phyloP scores from a whole-genome alignment of 352 stramenopile species.

The Phytophthora fragariaefolia region DNA sequence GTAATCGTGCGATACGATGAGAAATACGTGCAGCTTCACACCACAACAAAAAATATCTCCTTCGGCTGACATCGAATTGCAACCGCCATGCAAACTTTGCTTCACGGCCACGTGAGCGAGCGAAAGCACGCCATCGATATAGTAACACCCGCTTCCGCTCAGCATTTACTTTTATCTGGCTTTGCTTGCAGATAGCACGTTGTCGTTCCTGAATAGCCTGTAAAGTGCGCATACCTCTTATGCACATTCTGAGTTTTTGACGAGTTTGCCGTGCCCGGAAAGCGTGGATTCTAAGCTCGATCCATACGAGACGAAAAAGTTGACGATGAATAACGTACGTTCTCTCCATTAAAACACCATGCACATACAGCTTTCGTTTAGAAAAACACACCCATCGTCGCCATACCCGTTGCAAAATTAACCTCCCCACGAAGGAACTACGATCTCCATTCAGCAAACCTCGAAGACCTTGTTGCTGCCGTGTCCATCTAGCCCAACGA shows the following conservation, averaged over 20 bases:
- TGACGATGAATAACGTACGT: background rate
- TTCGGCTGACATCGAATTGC: slow-evolving; percentile 31
- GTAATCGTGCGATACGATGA: slow-evolving; percentile 18
- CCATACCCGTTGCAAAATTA: slow-evolving; percentile 41
- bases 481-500: slow-evolving; percentile 7
- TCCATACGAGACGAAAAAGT: slow-evolving; percentile 22
- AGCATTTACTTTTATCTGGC: slow-evolving; percentile 4
- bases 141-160: slow-evolving; percentile 20
- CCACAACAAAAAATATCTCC: slow-evolving; percentile 39
- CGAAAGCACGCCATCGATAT: slow-evolving; percentile 27
- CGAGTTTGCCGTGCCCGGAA: slow-evolving; percentile 24
- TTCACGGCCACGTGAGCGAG: slow-evolving; percentile 13
- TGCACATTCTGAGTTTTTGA: slow-evolving; percentile 9
- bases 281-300: slow-evolving; percentile 22
- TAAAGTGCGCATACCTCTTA: slow-evolving; percentile 16
- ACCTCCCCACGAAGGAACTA: slow-evolving; percentile 31
- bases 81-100: slow-evolving; percentile 21
- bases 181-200: slow-evolving; percentile 2
- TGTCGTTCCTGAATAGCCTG: slow-evolving; percentile 14
- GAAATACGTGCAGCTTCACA: slow-evolving; percentile 27
- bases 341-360: background rate
- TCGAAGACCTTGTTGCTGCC: slow-evolving; percentile 4
- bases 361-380: slow-evolving; percentile 16
- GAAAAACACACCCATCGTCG: slow-evolving; percentile 34
- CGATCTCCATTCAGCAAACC: slow-evolving; percentile 11